Base-by-base conservation (phyloP, 495 filamentous ascomycete species). In the Aspergillus saccharolyticus region DNA sequence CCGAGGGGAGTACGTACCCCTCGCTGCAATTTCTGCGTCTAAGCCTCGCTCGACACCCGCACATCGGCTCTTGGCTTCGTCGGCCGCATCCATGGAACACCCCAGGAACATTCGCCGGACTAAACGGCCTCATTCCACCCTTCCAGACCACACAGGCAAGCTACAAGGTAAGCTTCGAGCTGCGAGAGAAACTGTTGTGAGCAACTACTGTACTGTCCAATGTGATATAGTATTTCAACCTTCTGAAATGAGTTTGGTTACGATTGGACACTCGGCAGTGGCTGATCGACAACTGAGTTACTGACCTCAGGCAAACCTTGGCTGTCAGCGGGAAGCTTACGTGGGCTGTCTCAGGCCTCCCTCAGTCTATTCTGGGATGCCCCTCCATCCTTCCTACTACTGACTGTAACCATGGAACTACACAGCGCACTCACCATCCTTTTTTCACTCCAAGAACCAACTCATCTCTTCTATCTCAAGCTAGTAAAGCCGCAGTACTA, bases 1-100 rank as follows among this genome's bases (percentile, higher is more conserved):
- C 56, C 54, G 50, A 52, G 52, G 52, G 49, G 30, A 56, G 10
- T 43, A 39, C 45, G n/a, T 19, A 39, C 33, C 33, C 46, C 54
- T 48, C 18, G 28, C 28, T 51, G 33, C 45, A 55, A 20, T 20
- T 20, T 19, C 33, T 39, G 33, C 33, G 33, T 39, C 33, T 39
- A 39, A 39, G 33, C 33, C 33, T 39, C 33, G 33, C 33, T 39
- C 33, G 33, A 39, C 33, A 39, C 33, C 7, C 33, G 33, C 33
- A 39, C 33, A 12, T 39, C 33, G 33, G 4, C 2, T 39, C 33
- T 39, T 39, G 33, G 33, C 33, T 39, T 39, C 33, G 14, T 39
- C 33, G 7, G 33, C 33, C 4, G 33, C 33, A 12, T 39, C 33
- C 33, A 39, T 39, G 33, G 33, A 39, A 39, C 33, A 5, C 33